Conservation (phyloP, 768 basidiomycete genomes). For the Rhizopogon rudus region DNA sequence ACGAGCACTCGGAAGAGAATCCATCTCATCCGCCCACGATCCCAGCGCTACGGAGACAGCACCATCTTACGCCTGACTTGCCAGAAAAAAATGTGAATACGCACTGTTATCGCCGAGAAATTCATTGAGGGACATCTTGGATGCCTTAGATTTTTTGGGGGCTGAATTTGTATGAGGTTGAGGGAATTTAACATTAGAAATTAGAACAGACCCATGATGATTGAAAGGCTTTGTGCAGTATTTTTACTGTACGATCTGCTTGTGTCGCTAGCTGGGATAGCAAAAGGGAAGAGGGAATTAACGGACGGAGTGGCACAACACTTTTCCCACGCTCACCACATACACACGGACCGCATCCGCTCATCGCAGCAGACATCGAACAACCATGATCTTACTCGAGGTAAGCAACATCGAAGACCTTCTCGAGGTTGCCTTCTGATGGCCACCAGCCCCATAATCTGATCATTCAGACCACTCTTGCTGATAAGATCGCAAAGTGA, state of each 20-base stretch:
- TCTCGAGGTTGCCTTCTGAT: background rate
- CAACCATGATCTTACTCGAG: slow-evolving; percentile 79
- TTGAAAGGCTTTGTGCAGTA: slow-evolving; percentile 11
- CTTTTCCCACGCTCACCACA: slow-evolving; percentile 22
- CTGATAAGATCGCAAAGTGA: slow-evolving; percentile 84
- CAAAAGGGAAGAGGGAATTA: slow-evolving; percentile 15
- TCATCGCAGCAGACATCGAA: background rate
- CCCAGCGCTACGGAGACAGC: slow-evolving; percentile 55
- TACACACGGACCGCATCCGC: slow-evolving; percentile 1
- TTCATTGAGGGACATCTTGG: slow-evolving; percentile 91
- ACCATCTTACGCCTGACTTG: slow-evolving; percentile 10
- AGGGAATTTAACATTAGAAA: background rate
- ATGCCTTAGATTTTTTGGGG: slow-evolving; percentile 77
- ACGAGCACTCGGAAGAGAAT: slow-evolving; percentile 90
- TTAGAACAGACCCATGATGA: slow-evolving; percentile 21
- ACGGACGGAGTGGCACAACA: slow-evolving; percentile 1
- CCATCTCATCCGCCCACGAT: slow-evolving; percentile 99
- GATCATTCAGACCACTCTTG: slow-evolving; percentile 86
- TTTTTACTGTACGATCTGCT: slow-evolving; percentile 6
- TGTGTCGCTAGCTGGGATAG: slow-evolving; percentile 10
- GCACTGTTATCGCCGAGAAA: slow-evolving; percentile 85
- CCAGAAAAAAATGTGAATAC: slow-evolving; percentile 28
- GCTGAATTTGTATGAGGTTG: slow-evolving; percentile 38
- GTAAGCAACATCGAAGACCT: slow-evolving; percentile 30
- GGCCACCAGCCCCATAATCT: slow-evolving; percentile 74